phyloP scores from a whole-genome alignment of 2,329 filamentous ascomycete species.

The Colletotrichum viniferum region DNA sequence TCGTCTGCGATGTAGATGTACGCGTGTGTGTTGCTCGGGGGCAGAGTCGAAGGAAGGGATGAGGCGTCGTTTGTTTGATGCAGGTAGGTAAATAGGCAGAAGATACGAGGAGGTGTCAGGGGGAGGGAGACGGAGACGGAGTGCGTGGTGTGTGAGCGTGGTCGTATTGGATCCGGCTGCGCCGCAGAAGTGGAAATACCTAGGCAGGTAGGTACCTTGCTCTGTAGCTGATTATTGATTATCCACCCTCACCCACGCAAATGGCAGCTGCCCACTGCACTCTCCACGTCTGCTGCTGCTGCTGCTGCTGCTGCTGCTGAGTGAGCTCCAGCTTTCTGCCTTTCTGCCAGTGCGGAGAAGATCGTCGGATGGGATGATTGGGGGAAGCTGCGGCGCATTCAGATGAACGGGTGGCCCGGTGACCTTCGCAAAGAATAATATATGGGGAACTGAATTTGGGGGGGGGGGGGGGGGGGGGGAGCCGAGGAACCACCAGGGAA shows the following conservation, averaged over 20 bases:
- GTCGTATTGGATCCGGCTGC: background rate
- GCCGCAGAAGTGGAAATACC: background rate
- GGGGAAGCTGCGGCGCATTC: background rate
- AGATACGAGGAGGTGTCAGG: background rate
- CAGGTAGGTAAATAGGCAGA: background rate
- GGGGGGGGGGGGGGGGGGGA: background rate
- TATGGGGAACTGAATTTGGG: background rate
- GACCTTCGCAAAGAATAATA: background rate
- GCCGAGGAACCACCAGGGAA: background rate
- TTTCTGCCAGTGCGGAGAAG: background rate
- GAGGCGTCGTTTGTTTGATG: background rate
- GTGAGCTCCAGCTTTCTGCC: background rate
- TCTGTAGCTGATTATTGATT: background rate
- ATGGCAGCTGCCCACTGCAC: background rate
- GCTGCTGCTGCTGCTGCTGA: background rate
- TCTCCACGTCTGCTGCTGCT: background rate
- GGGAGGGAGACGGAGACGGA: background rate
- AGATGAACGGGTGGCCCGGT: constrained; percentile 11
- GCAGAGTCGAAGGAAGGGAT: background rate
- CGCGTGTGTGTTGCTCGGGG: background rate
- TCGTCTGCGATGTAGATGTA: background rate
- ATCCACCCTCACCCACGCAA: background rate
- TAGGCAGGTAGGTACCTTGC: background rate
- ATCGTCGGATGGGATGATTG: background rate
- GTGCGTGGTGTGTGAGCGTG: background rate